Evolutionary conservation across 352 stramenopile genomes (phyloP).

Genomic region (Blastocystis sp.): DNA sequence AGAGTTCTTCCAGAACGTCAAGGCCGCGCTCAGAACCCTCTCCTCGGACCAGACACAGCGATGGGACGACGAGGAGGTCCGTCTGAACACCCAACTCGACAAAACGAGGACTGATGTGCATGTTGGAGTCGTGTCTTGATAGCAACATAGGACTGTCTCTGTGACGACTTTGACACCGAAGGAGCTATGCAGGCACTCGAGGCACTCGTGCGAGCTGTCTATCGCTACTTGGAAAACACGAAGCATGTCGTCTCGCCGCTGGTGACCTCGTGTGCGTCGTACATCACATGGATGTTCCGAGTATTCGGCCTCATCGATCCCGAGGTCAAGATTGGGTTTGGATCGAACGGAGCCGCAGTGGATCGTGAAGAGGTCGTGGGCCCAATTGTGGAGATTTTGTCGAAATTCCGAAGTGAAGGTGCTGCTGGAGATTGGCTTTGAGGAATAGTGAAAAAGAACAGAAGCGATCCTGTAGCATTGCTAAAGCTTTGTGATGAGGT

Average conservation of each 20-base stretch:
- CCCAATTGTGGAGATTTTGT: slow-evolving; percentile 81
- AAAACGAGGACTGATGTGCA: slow-evolving; percentile 77
- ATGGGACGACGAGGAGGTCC: slow-evolving; percentile 74
- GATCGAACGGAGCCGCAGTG: slow-evolving; percentile 58
- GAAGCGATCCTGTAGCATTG: slow-evolving; percentile 63
- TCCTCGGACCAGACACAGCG: slow-evolving; percentile 68
- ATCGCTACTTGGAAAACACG: slow-evolving; percentile 65
- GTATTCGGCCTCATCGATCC: slow-evolving; percentile 75
- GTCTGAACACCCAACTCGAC: slow-evolving; percentile 71
- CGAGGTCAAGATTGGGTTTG: slow-evolving; percentile 75
- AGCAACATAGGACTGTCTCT: slow-evolving; percentile 65
- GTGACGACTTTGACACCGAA: slow-evolving; percentile 83
- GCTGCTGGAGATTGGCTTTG: slow-evolving; percentile 28
- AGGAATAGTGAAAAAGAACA: slow-evolving; percentile 12
- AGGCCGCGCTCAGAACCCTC: slow-evolving; percentile 69
- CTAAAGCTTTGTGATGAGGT: slow-evolving; percentile 75
- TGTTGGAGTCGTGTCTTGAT: slow-evolving; percentile 64
- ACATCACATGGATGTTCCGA: slow-evolving; percentile 79
- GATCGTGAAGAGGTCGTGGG: slow-evolving; percentile 76
- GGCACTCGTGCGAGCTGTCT: slow-evolving; percentile 76
- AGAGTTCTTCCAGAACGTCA: slow-evolving; percentile 88
- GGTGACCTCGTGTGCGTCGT: slow-evolving; percentile 75
- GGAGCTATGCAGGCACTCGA: slow-evolving; percentile 73
- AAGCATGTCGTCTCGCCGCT: slow-evolving; percentile 70
- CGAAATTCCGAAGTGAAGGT: slow-evolving; percentile 74